Conservation (phyloP, 2,329 filamentous ascomycete species). For the Calonectria henricotiae region DNA sequence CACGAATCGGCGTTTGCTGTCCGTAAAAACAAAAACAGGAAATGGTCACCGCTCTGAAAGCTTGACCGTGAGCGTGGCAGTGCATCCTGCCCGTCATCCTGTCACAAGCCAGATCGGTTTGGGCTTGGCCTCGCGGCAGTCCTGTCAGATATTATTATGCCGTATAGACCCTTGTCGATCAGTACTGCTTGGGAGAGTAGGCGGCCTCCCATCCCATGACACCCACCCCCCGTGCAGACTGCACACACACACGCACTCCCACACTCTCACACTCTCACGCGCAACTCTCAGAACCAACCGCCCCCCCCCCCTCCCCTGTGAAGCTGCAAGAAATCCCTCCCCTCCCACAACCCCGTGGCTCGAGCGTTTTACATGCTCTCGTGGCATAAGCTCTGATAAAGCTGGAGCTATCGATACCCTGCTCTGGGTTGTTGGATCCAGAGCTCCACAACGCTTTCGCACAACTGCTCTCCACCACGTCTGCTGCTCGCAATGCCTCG, state of each 20-base stretch:
- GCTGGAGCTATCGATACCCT: not conserved
- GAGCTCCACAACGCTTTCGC: constrained; percentile 9
- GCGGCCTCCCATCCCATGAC: constrained; percentile 37
- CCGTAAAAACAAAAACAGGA: constrained; percentile 19
- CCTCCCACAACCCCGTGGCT: constrained; percentile 3
- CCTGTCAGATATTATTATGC: not conserved
- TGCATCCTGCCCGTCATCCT: constrained; percentile 10
- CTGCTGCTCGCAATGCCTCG: constrained; percentile 1
- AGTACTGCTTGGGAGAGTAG: constrained; percentile 12
- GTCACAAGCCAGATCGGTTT: constrained; percentile 31
- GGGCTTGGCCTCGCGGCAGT: constrained; percentile 15
- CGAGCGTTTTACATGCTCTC: constrained; percentile 10
- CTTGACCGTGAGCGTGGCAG: constrained; percentile 13
- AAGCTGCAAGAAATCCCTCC: constrained; percentile 17
- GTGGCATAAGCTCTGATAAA: constrained; percentile 12
- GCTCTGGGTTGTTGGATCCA: not conserved
- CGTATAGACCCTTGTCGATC: constrained; percentile 21
- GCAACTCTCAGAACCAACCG: not conserved
- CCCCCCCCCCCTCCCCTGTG: not conserved
- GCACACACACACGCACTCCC: too few species aligned
- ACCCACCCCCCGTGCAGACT: too few species aligned
- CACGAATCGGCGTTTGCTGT: not conserved
- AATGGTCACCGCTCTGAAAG: constrained; percentile 22
- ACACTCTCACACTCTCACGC: too few species aligned
- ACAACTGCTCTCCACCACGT: not conserved